Conservation (phyloP, 2,329 filamentous ascomycete species). For the Talaromyces sp. region DNA sequence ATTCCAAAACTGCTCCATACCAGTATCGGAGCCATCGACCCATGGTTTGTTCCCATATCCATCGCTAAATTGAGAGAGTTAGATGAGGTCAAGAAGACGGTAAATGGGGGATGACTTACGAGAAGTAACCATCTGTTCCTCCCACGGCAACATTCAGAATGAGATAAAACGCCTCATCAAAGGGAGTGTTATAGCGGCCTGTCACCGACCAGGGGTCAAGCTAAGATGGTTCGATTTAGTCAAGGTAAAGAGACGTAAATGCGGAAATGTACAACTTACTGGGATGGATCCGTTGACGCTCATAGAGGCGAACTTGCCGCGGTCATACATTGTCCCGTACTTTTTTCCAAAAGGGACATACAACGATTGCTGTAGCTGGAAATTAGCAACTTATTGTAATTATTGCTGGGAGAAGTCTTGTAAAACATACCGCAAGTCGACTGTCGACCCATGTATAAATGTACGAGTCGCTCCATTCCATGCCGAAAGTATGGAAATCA, state of each 20-base stretch:
- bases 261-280: neutral
- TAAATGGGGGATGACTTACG: neutral
- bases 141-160: conserved; percentile 9
- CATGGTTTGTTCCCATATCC: conserved; percentile 10
- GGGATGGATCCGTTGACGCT: conserved; percentile 11
- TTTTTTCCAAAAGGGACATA: conserved; percentile 10
- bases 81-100: neutral
- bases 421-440: conserved; percentile 7
- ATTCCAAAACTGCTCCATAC: conserved; percentile 10
- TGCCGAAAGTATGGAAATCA: conserved; percentile 8
- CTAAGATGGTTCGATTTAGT: neutral
- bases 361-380: conserved; percentile 5
- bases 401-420: neutral
- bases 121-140: conserved; percentile 4
- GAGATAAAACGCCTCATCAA: conserved; percentile 9
- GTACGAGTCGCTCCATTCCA: conserved; percentile 11
- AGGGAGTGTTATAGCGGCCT: conserved; percentile 8
- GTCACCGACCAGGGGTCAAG: conserved; percentile 9
- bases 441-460: conserved; percentile 11
- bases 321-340: conserved; percentile 10
- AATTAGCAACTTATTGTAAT: neutral
- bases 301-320: conserved; percentile 6
- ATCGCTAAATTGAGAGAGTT: neutral
- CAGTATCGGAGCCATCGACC: conserved; percentile 2
- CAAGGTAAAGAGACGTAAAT: neutral